Evolutionary conservation across 2,329 filamentous ascomycete genomes (phyloP).

Genomic region (Sarocladium oryzae): DNA sequence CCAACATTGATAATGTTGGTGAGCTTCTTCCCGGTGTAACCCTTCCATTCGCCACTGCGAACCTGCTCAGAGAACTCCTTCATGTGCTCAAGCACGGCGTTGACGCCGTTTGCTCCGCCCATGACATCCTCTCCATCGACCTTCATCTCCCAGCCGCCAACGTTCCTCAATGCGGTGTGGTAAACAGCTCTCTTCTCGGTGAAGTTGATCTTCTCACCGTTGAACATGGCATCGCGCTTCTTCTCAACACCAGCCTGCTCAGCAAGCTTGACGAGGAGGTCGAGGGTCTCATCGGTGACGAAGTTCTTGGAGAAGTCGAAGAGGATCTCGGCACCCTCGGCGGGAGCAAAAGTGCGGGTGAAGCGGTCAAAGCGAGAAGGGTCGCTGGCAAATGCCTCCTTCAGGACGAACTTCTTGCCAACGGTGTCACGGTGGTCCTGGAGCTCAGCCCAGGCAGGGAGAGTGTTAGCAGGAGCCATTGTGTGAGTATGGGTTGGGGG

Average conservation of each 20-base stretch:
- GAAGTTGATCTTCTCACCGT: conserved; percentile 98
- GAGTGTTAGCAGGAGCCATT: conserved; percentile 79
- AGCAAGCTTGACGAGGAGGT: conserved; percentile 81
- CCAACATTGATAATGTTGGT: conserved; percentile 96
- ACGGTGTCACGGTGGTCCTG: conserved; percentile 82
- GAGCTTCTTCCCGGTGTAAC: conserved; percentile 94
- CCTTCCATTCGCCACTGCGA: conserved; percentile 92
- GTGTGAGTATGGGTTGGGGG: conserved; percentile 19
- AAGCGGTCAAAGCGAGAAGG: conserved; percentile 85
- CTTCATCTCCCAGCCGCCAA: conserved; percentile 71
- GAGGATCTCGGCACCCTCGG: conserved; percentile 75
- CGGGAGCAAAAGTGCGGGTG: conserved; percentile 76
- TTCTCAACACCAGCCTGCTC: conserved; percentile 86
- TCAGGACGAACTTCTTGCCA: conserved; percentile 85
- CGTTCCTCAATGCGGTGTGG: conserved; percentile 89
- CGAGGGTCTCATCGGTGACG: conserved; percentile 83
- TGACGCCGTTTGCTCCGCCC: conserved; percentile 80
- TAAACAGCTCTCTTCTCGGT: conserved; percentile 95
- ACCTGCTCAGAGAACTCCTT: conserved; percentile 97
- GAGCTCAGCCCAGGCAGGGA: conserved; percentile 83
- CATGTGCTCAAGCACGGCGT: conserved; percentile 90
- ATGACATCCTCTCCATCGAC: conserved; percentile 93
- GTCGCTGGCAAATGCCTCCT: conserved; percentile 87
- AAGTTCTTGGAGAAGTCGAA: conserved; percentile 99
- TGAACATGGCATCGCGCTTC: conserved; percentile 96